Base-by-base conservation (phyloP, 2,329 filamentous ascomycete genomes). In the Fusarium tricinctum region DNA sequence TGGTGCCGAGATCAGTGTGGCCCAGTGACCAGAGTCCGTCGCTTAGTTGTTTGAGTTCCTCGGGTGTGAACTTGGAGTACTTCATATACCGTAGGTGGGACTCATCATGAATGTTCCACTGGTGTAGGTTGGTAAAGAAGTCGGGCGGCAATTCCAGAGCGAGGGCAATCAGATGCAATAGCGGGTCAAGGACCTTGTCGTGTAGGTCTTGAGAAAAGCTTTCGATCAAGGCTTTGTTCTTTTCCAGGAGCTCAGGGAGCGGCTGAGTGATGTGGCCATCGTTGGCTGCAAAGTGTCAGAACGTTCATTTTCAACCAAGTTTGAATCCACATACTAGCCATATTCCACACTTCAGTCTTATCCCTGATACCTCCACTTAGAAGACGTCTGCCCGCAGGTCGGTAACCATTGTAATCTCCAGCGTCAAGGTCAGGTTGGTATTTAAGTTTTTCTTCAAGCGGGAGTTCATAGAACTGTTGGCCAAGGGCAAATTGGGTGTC, bases 11-110 rank as follows among this genome's bases (percentile, higher is more conserved):
- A 62, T 89, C 86, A 0, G 86, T 88, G 68, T 89, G 86, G 0
- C 86, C 86, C 0, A 78, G 77, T 0, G 79, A 78, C 66, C 84
- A 84, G 0, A 86, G 76, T 1, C 75, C 76, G 20, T 79, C 76
- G 0, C 81, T 81, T 3, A 80, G 78, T 39, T 78, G 78, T 30
- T 79, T 80, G 58, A 83, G 83, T 23, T 85, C 82, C n/a, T 84
- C 81, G 0, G 79, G 73, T 0, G 78, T 81, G 35, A 86, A 84
- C 1, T 82, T 81, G 10, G 81, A 80, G 63, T 89, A 89, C 48
- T 84, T 81, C 86, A 89, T 89, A 74, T 89, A 89, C 4, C 88
- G 82, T n/a, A 89, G 80, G 58, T 89, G 87, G 23, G 87, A 86
- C 63, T 89, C 87, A 19, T 85, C 83, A 28, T 85, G 81, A n/a